Base-by-base conservation (phyloP, 1,139 yeast species). In the Pichia sp. region DNA sequence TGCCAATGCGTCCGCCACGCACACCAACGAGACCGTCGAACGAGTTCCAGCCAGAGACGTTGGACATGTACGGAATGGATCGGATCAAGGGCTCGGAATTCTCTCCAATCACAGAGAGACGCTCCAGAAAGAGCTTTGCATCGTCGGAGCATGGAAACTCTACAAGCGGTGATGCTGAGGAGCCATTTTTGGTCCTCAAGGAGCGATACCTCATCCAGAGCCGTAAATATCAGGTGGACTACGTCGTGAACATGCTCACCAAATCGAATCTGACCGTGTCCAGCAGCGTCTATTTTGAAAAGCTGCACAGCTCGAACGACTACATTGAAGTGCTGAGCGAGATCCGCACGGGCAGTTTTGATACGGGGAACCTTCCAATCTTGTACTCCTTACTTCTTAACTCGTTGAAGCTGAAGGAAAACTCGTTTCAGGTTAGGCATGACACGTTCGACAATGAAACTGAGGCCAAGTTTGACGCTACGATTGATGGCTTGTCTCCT, bases 241-340 rank as follows among this genome's bases (percentile, higher is more conserved):
- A 46, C 8, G 54, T 54, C 1, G 36, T 60, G 10, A 41, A 50
- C 3, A 30, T 53, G 4, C 19, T 59, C 1, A 49, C 59, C n/a
- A 50, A 56, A 8, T 38, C 50, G 2, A 53, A 57, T 3, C 45
- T 57, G 36, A 32, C 55, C 1, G 49, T 61, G 4, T 53, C 64
- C 4, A 55, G 55, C 7, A 60, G 57, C 19, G 60, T 55, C 8
- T 64, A 57, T 49, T 52, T 61, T 15, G 57, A 62, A 1, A 56
- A 54, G 45, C 26, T 64, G 4, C 62, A 63, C 46, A 50, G 60
- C 1, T 53, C 59, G 26, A 64, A 64, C 46, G 47, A 51, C 3
- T 51, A 54, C 29, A 58, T 63, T 19, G 67, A 62, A 50, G 50
- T 63, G 6, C 30, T 62, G 53, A 62, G 63, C 53, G 67, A 65